Evolutionary conservation across 768 basidiomycete species (phyloP), one percentile per base, ranked within the genome.

Genomic region (Lepiota venenata): DNA sequence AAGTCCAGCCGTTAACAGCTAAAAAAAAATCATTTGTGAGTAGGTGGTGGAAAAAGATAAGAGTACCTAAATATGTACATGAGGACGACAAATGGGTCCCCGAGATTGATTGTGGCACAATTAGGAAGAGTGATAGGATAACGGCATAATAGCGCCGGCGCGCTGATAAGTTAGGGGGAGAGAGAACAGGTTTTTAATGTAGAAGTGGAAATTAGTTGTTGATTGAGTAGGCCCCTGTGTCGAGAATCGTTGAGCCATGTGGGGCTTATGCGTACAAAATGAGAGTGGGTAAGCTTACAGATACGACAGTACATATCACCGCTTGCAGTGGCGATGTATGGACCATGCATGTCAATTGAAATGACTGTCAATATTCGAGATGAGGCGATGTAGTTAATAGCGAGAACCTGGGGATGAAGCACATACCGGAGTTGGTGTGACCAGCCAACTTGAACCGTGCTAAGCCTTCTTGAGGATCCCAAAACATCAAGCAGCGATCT

Each of bases 401-500:
- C 43, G 36, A 8, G 2, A 14, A 18, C 40, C 37, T 20, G 29
- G 27, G 38, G 15, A 22, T 15, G 25, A 52, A 48, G 39, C 25
- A 51, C 88, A 15, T 18, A 75, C 76, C 79, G 20, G 75, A 76
- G 57, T 82, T 81, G 63, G 80, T 81, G 61, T 82, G 81, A 2
- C 81, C 80, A 67, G 98, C 95, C 29, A 99, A 76, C 88, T 96
- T 93, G 63, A 91, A 88, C 68, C 98, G 95, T 63, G 93, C 87
- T 39, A 84, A 80, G 27, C 77, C 79, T 11, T 79, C 79, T 58
- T 81, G 77, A 49, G 91, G 83, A 65, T 95, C 91, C 87, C 91
- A 93, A 66, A 96, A 93, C 68, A 95, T 92, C 52, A 99, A 94
- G 0, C 93, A 89, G 11, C 97, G 88, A 67, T 99, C 97, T 73